phyloP scores from a whole-genome alignment of 2,329 filamentous ascomycete genomes.

The Epichloe festucae region DNA sequence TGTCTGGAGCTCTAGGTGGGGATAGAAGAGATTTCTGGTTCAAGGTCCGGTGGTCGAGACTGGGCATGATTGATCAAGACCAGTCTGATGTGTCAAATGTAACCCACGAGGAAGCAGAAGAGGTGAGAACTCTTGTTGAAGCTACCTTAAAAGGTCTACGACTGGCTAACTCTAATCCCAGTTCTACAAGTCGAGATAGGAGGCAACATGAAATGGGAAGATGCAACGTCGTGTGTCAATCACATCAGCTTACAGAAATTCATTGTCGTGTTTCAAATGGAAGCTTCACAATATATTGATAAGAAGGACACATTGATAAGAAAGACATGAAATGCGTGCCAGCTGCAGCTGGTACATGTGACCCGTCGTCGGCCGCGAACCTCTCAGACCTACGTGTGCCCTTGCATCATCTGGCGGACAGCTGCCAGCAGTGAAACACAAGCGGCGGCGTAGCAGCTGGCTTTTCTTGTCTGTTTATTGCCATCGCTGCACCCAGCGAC shows the following conservation, averaged over 20 bases:
- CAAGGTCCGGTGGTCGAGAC: conserved; percentile 47
- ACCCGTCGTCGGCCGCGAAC: not conserved
- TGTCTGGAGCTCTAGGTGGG: conserved; percentile 58
- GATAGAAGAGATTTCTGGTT: conserved; percentile 78
- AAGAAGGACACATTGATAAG: not conserved
- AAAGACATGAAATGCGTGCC: not conserved
- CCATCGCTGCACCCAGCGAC: not conserved
- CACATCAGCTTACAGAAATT: not conserved
- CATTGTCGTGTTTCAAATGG: too few species aligned
- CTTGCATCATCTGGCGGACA: not conserved
- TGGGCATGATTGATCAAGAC: conserved; percentile 60
- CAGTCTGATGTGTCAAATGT: conserved; percentile 53
- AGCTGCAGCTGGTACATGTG: not conserved
- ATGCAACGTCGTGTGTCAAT: not conserved
- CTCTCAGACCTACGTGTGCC: not conserved
- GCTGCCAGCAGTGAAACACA: not conserved
- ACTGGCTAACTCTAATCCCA: conserved; percentile 14
- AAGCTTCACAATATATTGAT: not conserved
- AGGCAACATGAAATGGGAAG: not conserved
- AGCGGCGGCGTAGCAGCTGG: not conserved
- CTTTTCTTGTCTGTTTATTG: not conserved
- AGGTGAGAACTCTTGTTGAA: conserved; percentile 27
- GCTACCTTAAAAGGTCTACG: not conserved
- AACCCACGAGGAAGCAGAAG: conserved; percentile 55
- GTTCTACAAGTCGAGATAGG: conserved; percentile 26